Evolutionary conservation across 2,329 filamentous ascomycete genomes (phyloP), one percentile per base, ranked within the genome.

Genomic region (Thermothelomyces thermophilus): DNA sequence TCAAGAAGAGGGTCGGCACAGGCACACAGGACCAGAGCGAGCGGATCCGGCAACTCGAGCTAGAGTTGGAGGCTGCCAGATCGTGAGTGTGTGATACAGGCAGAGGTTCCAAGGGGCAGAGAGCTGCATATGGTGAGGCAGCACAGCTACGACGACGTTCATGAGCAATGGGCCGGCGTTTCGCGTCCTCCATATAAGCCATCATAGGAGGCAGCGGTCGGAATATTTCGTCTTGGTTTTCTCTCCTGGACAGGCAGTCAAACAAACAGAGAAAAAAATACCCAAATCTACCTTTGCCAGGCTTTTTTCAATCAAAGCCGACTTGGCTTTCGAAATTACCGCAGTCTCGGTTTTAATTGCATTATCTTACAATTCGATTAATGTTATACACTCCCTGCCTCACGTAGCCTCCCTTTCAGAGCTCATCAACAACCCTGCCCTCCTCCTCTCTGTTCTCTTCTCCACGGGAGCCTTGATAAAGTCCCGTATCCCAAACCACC

Each of bases 1-100:
- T 96, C 59, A 95, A 94, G 78, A 81, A 81, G 68, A 86, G 82
- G 66, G 75, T 90, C 52, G 79, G 78, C n/a, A 62, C 66, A n/a
- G 68, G 66, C 24, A 72, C 73, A 13, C 73, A 77, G 60, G 81
- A 83, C 62, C 81, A 85, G 73, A 83, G 74, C 65, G 81, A 85
- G 68, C 73, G 81, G 43, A 85, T 85, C 62, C 71, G 82, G 56
- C 80, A 84, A 65, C 65, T 86, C 51, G 82, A 86, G 69, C 70
- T 85, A 45, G 82, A 85, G 66, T 69, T 86, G 33, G 82, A 86
- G 63, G 77, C 79, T 64, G 73, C 78, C 19, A 72, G 78, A 58
- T 84, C 81, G 56, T 83, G 13, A 50, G 6, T n/a, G 10, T 14
- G 20, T 14, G 19, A n/a, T n/a, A n/a, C 13, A 34, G 26, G 6